Evolutionary conservation across 805 yeast species (phyloP), one percentile per base, ranked within the genome.

Genomic region (Candida sanyiensis): DNA sequence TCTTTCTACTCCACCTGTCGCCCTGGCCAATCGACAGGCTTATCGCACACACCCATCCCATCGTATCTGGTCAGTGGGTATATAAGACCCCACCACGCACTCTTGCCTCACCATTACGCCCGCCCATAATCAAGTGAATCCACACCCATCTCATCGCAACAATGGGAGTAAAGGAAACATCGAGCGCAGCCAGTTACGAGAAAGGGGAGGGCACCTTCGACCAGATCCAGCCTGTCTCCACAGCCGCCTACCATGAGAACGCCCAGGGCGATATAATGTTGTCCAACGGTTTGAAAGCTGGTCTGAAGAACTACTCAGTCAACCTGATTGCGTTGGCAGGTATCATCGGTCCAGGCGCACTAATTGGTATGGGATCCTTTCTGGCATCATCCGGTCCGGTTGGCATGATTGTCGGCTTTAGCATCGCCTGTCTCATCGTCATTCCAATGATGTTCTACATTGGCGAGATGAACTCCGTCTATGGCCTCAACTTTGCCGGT

Each of bases 261-360:
- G 50, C 45, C 3, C 29, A 43, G 0, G 59, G 58, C 18, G 58
- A 54, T 18, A 37, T 56, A 12, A 56, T 63, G 24, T 54, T 62
- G 12, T 45, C 51, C 10, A 52, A 62, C 8, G 61, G 68, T 10
- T 53, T 72, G 28, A 69, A 69, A 42, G 63, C 73, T 42, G 70
- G 67, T 17, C 59, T 73, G 17, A 72, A 72, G 45, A 70, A 72
- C 46, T 57, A 77, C 41, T 76, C 71, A 50, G 62, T 73, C 28
- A 67, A 77, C 11, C 51, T 74, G 39, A 64, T 74, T 37, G 76
- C 77, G 3, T 48, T 74, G 7, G 77, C 80, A 19, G 80, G 81
- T 28, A 68, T 76, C 36, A 71, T 76, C 39, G 82, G 82, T 0
- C 81, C 81, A 1, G 82, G 81, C 44, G 69, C 69, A 20, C 60